phyloP scores from a whole-genome alignment of 1,139 yeast genomes.

The Kurtzmaniella quercitrusa region DNA sequence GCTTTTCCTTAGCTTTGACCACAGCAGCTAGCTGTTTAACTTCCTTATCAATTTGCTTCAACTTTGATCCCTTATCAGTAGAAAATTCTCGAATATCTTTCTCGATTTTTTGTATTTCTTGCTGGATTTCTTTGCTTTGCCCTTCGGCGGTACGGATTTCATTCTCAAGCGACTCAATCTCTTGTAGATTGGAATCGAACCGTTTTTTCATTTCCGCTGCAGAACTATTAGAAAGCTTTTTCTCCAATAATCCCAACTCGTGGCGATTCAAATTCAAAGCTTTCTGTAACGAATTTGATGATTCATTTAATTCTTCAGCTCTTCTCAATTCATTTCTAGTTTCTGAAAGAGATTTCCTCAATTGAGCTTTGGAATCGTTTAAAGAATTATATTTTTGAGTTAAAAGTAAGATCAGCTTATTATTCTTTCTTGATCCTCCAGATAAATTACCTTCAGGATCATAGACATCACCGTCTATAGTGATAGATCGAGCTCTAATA shows the following conservation, averaged over 20 bases:
- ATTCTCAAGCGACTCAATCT: slow-evolving; percentile 43
- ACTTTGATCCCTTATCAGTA: slow-evolving; percentile 73
- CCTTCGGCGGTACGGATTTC: slow-evolving; percentile 32
- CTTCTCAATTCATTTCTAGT: slow-evolving; percentile 39
- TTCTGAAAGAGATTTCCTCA: slow-evolving; percentile 36
- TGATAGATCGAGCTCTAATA: slow-evolving; percentile 80
- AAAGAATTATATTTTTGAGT: slow-evolving; percentile 67
- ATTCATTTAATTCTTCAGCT: slow-evolving; percentile 44
- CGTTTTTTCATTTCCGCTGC: slow-evolving; percentile 53
- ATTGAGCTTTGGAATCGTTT: slow-evolving; percentile 31
- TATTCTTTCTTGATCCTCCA: slow-evolving; percentile 80
- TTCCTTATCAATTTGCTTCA: slow-evolving; percentile 63
- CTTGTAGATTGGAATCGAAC: slow-evolving; percentile 43
- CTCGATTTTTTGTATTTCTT: slow-evolving; percentile 56
- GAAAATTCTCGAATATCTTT: slow-evolving; percentile 81
- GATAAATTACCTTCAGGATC: slow-evolving; percentile 96
- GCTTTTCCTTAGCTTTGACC: slow-evolving; percentile 37
- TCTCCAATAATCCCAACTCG: slow-evolving; percentile 58
- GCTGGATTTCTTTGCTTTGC: slow-evolving; percentile 18
- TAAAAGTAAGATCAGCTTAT: slow-evolving; percentile 55
- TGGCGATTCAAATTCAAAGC: slow-evolving; percentile 64
- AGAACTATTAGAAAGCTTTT: slow-evolving; percentile 58
- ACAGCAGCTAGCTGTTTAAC: slow-evolving; percentile 35
- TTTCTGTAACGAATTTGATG: slow-evolving; percentile 59
- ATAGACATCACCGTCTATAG: slow-evolving; percentile 88